Base-by-base conservation (phyloP, 192 early-diverging fungal genomes). In the Linderina pennispora region DNA sequence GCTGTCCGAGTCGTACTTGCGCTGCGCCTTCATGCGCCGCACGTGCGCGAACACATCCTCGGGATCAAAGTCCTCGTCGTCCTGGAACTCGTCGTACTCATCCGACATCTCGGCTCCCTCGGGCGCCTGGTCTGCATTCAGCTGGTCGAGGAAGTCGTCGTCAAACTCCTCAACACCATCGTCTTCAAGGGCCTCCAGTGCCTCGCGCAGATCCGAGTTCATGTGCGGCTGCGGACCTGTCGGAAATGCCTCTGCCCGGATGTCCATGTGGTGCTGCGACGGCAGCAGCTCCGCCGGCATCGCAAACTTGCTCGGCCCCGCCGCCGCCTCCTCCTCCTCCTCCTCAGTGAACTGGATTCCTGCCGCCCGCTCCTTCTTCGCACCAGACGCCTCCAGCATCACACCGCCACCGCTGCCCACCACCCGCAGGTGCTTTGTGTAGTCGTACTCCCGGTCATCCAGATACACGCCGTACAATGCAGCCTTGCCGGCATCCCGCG, bases 371-470 rank as follows among this genome's bases (percentile, higher is more conserved):
- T 72, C 70, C 34, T 62, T 59, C 20, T 68, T 69, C 11, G 71
- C 15, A 4, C 5, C 5, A 14, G 38, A 40, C 58, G 31, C 88
- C 44, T 87, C 81, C 40, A 99, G 53, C 37, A 90, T 81, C 32
- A 95, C 83, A 18, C 85, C 90, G 21, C 75, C 76, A 19, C 85
- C 74, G 11, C 71, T 67, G 15, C 94, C 94, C 16, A 97, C 90
- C 22, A 74, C 59, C 31, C 83, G 84, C 58, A 99, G 76, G 47
- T 99, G 94, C 75, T 96, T 80, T 45, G 85, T 80, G 68, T 99
- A 98, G 65, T 99, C 88, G 65, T 97, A 99, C 25, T 90, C 77
- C 42, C 80, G 74, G 64, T 99, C 92, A 48, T 89, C 86, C 62
- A 89, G 90, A 48, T 87, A 91, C 33, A 96, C 76, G 46, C 97